phyloP scores from a whole-genome alignment of 1,284 basidiomycete species.

The Microbotryum intermedium region DNA sequence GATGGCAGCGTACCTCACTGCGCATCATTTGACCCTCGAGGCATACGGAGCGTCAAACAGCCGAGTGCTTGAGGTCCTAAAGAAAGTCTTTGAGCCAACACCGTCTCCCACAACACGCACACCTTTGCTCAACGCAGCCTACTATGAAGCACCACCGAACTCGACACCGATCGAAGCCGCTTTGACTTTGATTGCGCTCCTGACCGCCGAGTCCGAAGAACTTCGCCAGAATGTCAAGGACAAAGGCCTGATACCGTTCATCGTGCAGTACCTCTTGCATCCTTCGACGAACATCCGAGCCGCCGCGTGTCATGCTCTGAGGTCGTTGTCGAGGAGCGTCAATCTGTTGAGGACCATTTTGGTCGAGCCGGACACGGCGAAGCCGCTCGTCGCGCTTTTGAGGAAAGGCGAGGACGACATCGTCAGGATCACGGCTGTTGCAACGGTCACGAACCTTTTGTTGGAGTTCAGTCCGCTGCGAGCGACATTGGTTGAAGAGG shows the following conservation, averaged over 20 bases:
- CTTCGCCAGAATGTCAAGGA: constrained; percentile 60
- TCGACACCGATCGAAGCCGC: neutral
- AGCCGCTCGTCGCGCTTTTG: constrained; percentile 46
- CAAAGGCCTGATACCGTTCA: constrained; percentile 47
- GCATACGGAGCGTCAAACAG: no score
- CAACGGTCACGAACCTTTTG: constrained; percentile 72
- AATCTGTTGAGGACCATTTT: constrained; percentile 70
- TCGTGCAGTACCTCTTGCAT: constrained; percentile 53
- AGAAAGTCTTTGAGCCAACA: constrained; percentile 56
- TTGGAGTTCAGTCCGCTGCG: constrained; percentile 73
- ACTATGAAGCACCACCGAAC: neutral
- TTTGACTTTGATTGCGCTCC: constrained; percentile 50
- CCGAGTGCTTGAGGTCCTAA: constrained; percentile 46
- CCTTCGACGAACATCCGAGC: constrained; percentile 65
- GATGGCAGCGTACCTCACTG: no score
- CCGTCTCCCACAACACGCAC: no score
- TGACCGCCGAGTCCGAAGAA: constrained; percentile 60
- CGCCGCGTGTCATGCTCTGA: constrained; percentile 71
- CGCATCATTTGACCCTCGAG: no score
- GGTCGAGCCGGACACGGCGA: constrained; percentile 67
- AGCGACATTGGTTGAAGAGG: no score
- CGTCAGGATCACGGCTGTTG: constrained; percentile 62
- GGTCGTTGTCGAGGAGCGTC: constrained; percentile 68
- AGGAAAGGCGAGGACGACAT: constrained; percentile 53
- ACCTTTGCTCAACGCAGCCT: neutral